Percentiles rank a stretch among this genome's conserved stretches.
Evolutionary conservation across 148 eudicot species (phyloP).

Genomic region (Arbutus unedo): DNA sequence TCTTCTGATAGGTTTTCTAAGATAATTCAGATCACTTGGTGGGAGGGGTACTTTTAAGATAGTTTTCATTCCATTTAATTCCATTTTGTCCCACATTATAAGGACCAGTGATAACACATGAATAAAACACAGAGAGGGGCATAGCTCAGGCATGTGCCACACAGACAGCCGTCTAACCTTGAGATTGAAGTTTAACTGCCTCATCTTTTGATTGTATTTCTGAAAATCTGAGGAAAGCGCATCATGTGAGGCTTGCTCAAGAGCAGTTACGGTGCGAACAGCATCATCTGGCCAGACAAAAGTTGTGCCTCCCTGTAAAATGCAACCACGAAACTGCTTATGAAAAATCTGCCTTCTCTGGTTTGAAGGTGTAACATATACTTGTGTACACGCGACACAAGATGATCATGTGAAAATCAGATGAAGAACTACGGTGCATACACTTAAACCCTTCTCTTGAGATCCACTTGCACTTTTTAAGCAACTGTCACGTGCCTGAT

Average conservation of each 20-base stretch:
- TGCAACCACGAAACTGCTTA: slow-evolving; percentile 5
- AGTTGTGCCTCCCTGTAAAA: slow-evolving; percentile 35
- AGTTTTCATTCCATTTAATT: not conserved
- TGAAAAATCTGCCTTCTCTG: not conserved
- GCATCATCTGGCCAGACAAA: slow-evolving; percentile 73
- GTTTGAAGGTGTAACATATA: not conserved
- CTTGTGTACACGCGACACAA: not conserved
- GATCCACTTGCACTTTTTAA: slow-evolving; percentile 24
- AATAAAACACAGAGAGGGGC: not conserved
- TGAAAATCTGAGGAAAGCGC: slow-evolving; percentile 57
- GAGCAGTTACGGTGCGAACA: slow-evolving; percentile 59
- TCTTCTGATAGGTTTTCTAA: not conserved
- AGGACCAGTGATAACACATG: not conserved
- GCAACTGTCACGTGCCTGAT: slow-evolving; percentile 21
- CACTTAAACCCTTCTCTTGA: slow-evolving; percentile 35
- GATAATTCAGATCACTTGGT: not conserved
- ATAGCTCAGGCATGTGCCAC: not conserved
- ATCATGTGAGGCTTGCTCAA: slow-evolving; percentile 84
- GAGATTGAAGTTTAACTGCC: slow-evolving; percentile 68
- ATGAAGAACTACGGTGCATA: slow-evolving; percentile 26
- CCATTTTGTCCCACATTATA: no score
- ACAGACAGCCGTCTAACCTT: slow-evolving; percentile 48
- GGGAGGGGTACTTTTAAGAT: not conserved
- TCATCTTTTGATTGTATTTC: slow-evolving; percentile 91
- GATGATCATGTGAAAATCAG: not conserved